A percentile compares a stretch with the other conserved stretches of the same genome.
Conservation (phyloP, 1,284 basidiomycete species). For the Heterobasidion occidentale region DNA sequence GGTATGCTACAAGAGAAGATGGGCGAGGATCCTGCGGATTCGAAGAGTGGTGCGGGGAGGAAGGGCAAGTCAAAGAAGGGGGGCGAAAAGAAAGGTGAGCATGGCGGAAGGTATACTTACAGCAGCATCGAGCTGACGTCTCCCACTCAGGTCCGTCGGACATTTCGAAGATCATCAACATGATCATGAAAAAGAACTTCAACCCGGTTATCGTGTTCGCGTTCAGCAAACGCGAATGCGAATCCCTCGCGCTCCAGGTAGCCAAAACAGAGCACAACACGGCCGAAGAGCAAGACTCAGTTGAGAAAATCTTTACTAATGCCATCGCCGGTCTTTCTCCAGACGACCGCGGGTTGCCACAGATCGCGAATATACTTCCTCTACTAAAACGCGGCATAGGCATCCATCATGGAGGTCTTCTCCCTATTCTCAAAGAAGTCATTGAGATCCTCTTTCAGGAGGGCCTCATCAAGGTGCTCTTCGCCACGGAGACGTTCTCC, state of each 20-base stretch:
- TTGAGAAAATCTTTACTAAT: constrained; percentile 89
- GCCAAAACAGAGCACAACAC: constrained; percentile 96
- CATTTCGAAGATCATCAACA: constrained; percentile 97
- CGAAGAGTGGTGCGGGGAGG: constrained; percentile 72
- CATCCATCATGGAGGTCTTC: constrained; percentile 96
- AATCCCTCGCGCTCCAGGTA: constrained; percentile 85
- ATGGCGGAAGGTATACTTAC: too few species aligned
- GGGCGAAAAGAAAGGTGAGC: constrained; percentile 80
- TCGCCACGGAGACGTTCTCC: constrained; percentile 99
- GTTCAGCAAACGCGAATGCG: constrained; percentile 98
- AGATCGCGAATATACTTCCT: constrained; percentile 91
- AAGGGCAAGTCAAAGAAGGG: constrained; percentile 91
- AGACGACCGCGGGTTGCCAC: constrained; percentile 88
- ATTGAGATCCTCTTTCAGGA: constrained; percentile 99
- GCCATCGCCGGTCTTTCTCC: constrained; percentile 87
- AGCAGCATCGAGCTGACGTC: constrained; percentile 1
- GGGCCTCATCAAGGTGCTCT: constrained; percentile 97
- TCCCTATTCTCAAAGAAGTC: constrained; percentile 98
- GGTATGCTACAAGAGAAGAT: constrained; percentile 78
- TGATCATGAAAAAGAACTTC: constrained; percentile 98
- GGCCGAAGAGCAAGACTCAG: constrained; percentile 87
- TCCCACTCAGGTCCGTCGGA: constrained; percentile 69
- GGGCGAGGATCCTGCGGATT: constrained; percentile 92
- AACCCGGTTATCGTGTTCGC: constrained; percentile 99
- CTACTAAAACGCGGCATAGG: constrained; percentile 94